A percentile compares a stretch with the other conserved stretches of the same genome.
Evolutionary conservation across 2,329 filamentous ascomycete genomes (phyloP).

Genomic region (Bimuria novae-zelandiae): DNA sequence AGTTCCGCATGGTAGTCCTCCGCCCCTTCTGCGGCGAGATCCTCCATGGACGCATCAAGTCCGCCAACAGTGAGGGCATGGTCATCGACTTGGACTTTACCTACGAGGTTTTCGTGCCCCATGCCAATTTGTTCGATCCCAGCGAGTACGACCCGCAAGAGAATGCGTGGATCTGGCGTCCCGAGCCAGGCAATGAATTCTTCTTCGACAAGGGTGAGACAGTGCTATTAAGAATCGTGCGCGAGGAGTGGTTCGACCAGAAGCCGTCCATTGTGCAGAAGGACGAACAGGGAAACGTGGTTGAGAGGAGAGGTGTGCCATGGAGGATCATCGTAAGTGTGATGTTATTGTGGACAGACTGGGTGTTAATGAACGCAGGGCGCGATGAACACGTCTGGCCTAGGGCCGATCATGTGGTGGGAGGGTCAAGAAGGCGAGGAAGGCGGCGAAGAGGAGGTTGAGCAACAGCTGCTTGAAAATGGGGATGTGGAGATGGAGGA

Average conservation of each 20-base stretch:
- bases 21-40: slow-evolving; percentile 96
- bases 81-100: slow-evolving; percentile 89
- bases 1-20: slow-evolving; percentile 92
- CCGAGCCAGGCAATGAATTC: slow-evolving; percentile 70
- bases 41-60: slow-evolving; percentile 80
- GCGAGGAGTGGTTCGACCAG: slow-evolving; percentile 91
- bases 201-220: slow-evolving; percentile 91
- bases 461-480: slow-evolving; percentile 13
- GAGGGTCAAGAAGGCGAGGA: slow-evolving; percentile 31
- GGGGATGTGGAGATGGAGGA: slow-evolving; percentile 36
- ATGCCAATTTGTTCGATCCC: slow-evolving; percentile 39
- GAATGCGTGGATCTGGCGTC: slow-evolving; percentile 82
- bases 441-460: slow-evolving; percentile 27
- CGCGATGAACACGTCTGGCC: slow-evolving; percentile 53
- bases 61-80: slow-evolving; percentile 72
- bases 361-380: slow-evolving; percentile 36
- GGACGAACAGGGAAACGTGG: slow-evolving; percentile 64
- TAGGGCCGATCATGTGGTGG: slow-evolving; percentile 57
- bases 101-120: slow-evolving; percentile 82
- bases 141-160: slow-evolving; percentile 74
- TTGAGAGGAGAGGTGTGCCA: slow-evolving; percentile 65
- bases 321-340: slow-evolving; percentile 64
- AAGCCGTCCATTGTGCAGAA: slow-evolving; percentile 77
- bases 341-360: background rate
- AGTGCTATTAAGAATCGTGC: slow-evolving; percentile 82